Conservation (phyloP, 768 basidiomycete genomes). For the Hirschioporus abietinus region DNA sequence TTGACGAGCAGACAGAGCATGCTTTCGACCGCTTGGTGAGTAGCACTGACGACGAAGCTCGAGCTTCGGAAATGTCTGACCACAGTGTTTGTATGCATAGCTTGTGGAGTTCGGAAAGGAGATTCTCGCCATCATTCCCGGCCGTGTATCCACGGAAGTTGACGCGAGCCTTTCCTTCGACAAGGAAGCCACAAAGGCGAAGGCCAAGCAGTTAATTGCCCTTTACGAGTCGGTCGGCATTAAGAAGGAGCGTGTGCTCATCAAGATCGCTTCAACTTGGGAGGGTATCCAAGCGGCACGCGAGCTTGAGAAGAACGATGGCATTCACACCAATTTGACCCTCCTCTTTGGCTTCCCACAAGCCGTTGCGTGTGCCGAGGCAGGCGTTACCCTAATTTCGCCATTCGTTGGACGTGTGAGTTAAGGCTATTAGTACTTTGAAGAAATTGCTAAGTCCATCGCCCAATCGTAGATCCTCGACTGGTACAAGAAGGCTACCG, state of each 20-base stretch:
- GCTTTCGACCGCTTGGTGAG: conserved; percentile 87
- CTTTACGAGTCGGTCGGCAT: conserved; percentile 95
- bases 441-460: conserved; percentile 7
- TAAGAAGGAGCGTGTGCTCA: conserved; percentile 88
- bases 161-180: conserved; percentile 97
- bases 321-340: conserved; percentile 98
- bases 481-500: conserved; percentile 93
- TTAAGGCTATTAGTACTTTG: conserved; percentile 16
- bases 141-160: conserved; percentile 98
- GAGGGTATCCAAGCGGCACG: conserved; percentile 99
- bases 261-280: conserved; percentile 99
- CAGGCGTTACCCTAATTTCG: conserved; percentile 96
- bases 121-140: conserved; percentile 93
- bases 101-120: conserved; percentile 97
- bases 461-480: conserved; percentile 73
- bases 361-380: conserved; percentile 98
- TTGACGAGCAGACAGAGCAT: conserved; percentile 69
- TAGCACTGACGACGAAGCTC: conserved; percentile 10
- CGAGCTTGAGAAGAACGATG: conserved; percentile 86
- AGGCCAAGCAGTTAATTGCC: conserved; percentile 86
- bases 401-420: conserved; percentile 97
- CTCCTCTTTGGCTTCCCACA: conserved; percentile 98
- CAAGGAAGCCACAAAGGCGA: conserved; percentile 86
- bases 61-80: conserved; percentile 1
- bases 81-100: conserved; percentile 34